Evolutionary conservation across 306 rosid species (phyloP).

Genomic region (Parietaria judaica): DNA sequence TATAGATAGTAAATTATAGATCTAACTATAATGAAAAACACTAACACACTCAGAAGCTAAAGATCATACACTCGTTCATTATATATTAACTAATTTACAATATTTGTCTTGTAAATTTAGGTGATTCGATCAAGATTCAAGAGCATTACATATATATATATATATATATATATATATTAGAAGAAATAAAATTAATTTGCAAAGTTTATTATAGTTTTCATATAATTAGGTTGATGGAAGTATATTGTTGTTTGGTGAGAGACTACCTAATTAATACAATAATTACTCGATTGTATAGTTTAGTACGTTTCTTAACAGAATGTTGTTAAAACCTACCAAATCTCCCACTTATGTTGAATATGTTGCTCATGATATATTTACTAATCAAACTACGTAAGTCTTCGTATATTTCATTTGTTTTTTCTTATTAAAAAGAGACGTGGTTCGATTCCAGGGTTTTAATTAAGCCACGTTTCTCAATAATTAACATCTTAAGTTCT

Average conservation of each 20-base stretch:
- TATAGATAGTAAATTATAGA: too few relatives aligned
- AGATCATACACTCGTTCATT: too few relatives aligned
- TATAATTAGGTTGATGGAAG: conserved; percentile 2
- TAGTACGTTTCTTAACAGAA: conserved; percentile 35
- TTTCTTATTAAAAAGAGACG: conserved; percentile 16
- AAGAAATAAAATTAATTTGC: not conserved
- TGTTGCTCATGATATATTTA: conserved; percentile 6
- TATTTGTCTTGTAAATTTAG: too few relatives aligned
- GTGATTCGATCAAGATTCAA: not conserved
- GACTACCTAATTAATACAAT: conserved; percentile 32
- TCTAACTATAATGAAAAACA: too few relatives aligned
- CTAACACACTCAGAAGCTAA: too few relatives aligned
- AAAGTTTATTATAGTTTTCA: not conserved
- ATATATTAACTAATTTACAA: too few relatives aligned
- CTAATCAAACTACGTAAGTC: not conserved
- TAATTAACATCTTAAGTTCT: not conserved
- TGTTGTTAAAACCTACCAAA: conserved; percentile 40
- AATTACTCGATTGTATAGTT: conserved; percentile 9
- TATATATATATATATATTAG: not conserved
- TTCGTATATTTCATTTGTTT: conserved; percentile 1
- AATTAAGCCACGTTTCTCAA: not conserved
- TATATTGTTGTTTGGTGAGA: conserved; percentile 28
- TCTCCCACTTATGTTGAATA: conserved; percentile 8
- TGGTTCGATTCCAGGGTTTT: not conserved
- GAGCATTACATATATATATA: not conserved